Evolutionary conservation across 441 rosid species (phyloP).

Genomic region (Pelargonium myrrhifolium): DNA sequence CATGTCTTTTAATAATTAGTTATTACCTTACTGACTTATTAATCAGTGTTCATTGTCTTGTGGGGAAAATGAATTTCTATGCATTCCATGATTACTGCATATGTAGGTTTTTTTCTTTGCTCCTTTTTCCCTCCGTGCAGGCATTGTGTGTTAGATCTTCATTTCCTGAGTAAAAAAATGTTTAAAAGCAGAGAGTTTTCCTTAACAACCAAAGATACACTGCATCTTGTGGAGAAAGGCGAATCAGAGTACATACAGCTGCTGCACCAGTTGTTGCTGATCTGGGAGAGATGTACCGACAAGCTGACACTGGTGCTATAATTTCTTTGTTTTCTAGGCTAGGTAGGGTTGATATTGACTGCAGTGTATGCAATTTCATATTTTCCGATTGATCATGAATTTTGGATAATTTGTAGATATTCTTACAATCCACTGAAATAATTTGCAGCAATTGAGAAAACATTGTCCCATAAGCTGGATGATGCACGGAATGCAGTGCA

Average conservation of each 20-base stretch:
- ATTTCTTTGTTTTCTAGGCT: constrained; percentile 76
- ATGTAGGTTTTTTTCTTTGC: neutral
- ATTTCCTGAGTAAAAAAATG: neutral
- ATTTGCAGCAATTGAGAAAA: constrained; percentile 82
- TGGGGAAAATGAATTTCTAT: neutral
- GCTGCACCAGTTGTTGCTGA: constrained; percentile 89
- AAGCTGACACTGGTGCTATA: constrained; percentile 87
- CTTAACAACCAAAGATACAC: constrained; percentile 76
- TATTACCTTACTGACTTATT: neutral
- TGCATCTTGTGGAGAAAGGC: constrained; percentile 99
- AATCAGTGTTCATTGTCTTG: neutral
- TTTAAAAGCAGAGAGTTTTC: constrained; percentile 15
- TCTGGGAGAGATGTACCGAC: constrained; percentile 93
- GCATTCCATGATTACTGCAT: neutral
- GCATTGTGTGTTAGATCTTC: neutral
- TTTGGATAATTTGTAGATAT: no score
- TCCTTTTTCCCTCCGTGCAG: neutral
- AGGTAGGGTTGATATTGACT: constrained; percentile 39
- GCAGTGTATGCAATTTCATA: no score
- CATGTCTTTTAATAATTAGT: neutral
- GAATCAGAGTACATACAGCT: constrained; percentile 93
- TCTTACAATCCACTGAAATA: constrained; percentile 10
- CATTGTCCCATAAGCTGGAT: constrained; percentile 77
- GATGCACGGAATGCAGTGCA: constrained; percentile 75
- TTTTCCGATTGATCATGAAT: no score